Base-by-base conservation (phyloP, 2,329 filamentous ascomycete genomes). In the Fusarium guadeloupense region DNA sequence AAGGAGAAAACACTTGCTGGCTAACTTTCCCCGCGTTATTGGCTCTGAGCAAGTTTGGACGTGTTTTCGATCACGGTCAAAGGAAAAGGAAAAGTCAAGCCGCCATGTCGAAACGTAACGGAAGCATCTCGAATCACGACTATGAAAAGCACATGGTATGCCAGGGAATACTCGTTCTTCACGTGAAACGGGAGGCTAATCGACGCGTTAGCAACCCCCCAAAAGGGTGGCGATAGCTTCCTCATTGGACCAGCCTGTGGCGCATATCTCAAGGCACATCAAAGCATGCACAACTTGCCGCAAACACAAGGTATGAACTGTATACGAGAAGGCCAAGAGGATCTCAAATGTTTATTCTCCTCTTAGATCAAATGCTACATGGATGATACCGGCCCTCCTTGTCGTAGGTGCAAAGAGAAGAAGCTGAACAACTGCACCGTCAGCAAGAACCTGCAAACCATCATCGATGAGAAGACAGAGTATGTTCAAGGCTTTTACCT, bases 211-310 rank as follows among this genome's bases (percentile, higher is more conserved):
- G 55, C 54, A 57, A 31, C 55, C 55, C 1, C 28, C 44, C 12
- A 59, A 59, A 17, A 41, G 54, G 31, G 54, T 59, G 16, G 55
- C 55, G 82, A 84, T 59, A 76, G 79, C 44, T 77, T 81, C 47
- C 75, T 84, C 54, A 52, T 77, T 78, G 8, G 4, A 81, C 82
- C 20, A 79, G 81, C 65, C 66, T 3, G 49, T 74, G 4, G 69
- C 72, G 14, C 72, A 74, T 34, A 77, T 77, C 49, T 77, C 75
- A 12, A 64, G 75, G 41, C 76, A 75, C 38, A 75, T 77, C 16
- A 77, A 76, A 56, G 76, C 76, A 0, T 78, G 76, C 44, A 73
- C 76, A 9, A 73, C 76, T 17, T 78, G 76, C 60, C 68, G 76
- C 9, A 78, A 76, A 48, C 76, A 77, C 53, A 78, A 78, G 68